Evolutionary conservation across 202 grass and related monocot species (phyloP), one percentile per base, ranked within the genome.

Genomic region (Bolboschoenoplectus hybrid): DNA sequence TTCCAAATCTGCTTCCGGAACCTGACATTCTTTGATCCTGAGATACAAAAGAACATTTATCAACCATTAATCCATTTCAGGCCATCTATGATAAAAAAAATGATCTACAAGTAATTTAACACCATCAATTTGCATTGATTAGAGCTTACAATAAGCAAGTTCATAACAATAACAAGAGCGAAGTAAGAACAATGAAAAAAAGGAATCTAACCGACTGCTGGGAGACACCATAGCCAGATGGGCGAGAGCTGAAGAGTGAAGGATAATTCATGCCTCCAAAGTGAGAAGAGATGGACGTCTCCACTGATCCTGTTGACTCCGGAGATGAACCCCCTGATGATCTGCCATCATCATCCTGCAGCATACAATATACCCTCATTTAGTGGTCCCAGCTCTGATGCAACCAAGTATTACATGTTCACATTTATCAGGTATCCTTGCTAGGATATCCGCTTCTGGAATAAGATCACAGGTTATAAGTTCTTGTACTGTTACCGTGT

Each of bases 211-310:
- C 95, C 91, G 87, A 88, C 78, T 93, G 89, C 79, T 98, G 93
- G 45, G 97, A 93, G 85, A 85, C 55, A 5, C 93, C 93, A 51
- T 89, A 88, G 63, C 91, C 91, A 39, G 97, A 91, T 53, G 93
- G 97, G 81, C 93, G 91, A 87, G 97, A 97, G 90, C 93, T 94
- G 85, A 99, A 99, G 81, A 99, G 88, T 4, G 97, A 98, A 40
- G 97, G 97, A 85, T 99, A 99, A 83, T 87, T 99, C 97, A 91
- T 93, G 82, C 97, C 92, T 67, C 93, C 93, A 87, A 99, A 99
- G 87, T 97, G 97, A 69, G 97, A 99, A 0, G 97, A 99, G 87
- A 98, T 98, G 76, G 97, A 98, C 40, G 92, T 99, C 88, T 99
- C 97, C 83, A 97, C 93, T 74, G 97, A 99, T 85, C 97, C 97